Evolutionary conservation across 2,329 filamentous ascomycete species (phyloP).

Genomic region (Neonectria sp.): DNA sequence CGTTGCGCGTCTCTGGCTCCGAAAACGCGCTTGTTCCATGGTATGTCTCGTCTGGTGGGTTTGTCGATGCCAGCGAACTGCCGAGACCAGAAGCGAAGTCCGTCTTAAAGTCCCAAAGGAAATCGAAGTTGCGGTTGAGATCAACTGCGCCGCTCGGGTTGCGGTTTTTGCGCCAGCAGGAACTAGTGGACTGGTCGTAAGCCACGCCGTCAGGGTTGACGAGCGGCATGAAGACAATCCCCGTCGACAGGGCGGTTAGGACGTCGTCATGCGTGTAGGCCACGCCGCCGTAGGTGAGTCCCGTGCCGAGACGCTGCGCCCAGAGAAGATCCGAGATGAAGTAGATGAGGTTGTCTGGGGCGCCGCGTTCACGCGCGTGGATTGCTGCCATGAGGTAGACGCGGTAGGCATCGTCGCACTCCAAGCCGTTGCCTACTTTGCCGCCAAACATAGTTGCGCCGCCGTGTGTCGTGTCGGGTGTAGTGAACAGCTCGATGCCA

Average conservation of each 20-base stretch:
- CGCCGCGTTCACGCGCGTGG: conserved; percentile 70
- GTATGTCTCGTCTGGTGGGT: conserved; percentile 43
- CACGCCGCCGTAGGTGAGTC: conserved; percentile 61
- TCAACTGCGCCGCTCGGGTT: conserved; percentile 61
- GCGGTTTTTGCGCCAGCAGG: conserved; percentile 67
- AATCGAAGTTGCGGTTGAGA: conserved; percentile 68
- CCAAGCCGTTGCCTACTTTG: conserved; percentile 55
- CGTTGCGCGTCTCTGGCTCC: conserved; percentile 64
- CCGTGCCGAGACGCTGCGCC: conserved; percentile 62
- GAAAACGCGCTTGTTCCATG: conserved; percentile 63
- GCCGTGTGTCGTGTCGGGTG: conserved; percentile 60
- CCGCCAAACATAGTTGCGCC: conserved; percentile 55
- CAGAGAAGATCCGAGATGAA: conserved; percentile 69
- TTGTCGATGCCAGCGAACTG: not conserved
- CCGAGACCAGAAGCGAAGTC: not conserved
- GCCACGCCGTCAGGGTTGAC: conserved; percentile 64
- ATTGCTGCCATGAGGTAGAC: conserved; percentile 67
- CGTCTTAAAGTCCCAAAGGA: conserved; percentile 53
- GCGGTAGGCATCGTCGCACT: conserved; percentile 55
- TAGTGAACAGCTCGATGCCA: conserved; percentile 55
- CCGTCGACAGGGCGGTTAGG: conserved; percentile 62
- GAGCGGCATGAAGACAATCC: conserved; percentile 65
- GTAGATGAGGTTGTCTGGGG: conserved; percentile 68
- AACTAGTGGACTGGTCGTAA: conserved; percentile 62
- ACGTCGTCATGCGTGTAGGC: conserved; percentile 67